phyloP scores from a whole-genome alignment of 2,329 filamentous ascomycete species.

The Verticillium klebahnii region DNA sequence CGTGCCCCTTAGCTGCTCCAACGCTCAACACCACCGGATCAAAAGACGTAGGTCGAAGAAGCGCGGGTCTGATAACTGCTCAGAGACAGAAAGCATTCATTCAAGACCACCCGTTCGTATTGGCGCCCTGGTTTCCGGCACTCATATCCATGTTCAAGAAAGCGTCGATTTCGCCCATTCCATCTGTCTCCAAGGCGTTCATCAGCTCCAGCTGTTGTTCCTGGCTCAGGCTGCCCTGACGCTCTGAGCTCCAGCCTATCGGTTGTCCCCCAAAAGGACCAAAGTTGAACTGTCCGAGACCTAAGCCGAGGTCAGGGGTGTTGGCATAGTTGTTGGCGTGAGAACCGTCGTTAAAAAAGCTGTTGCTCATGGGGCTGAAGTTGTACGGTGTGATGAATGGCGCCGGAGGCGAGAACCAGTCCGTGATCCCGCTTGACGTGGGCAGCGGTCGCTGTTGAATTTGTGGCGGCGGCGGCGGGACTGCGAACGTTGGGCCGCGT shows the following conservation, averaged over 20 bases:
- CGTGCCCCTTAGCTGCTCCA: too few species aligned
- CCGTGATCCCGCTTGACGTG: constrained; percentile 31
- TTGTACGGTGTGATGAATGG: constrained; percentile 50
- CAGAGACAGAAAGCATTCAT: too few species aligned
- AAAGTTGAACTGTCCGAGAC: constrained; percentile 21
- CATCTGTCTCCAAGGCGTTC: constrained; percentile 70
- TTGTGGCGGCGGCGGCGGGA: constrained; percentile 24
- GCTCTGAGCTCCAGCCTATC: constrained; percentile 36
- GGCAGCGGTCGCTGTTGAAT: constrained; percentile 39
- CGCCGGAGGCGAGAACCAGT: constrained; percentile 50
- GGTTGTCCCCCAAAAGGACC: constrained; percentile 18
- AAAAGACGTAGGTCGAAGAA: too few species aligned
- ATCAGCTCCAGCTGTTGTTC: constrained; percentile 81
- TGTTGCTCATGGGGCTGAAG: constrained; percentile 36
- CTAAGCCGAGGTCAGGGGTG: constrained; percentile 19
- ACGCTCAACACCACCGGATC: too few species aligned
- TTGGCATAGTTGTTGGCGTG: constrained; percentile 10
- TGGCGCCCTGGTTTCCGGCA: neutral
- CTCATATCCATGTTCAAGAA: constrained; percentile 43
- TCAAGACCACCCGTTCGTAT: neutral
- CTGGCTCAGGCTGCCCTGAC: constrained; percentile 68
- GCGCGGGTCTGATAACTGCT: too few species aligned
- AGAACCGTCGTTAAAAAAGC: constrained; percentile 29
- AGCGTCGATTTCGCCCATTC: constrained; percentile 56
- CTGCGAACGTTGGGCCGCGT: constrained; percentile 30